A percentile compares a stretch with the other conserved stretches of the same genome.
phyloP scores from a whole-genome alignment of 331 rosid species.

The Saraca asoca region DNA sequence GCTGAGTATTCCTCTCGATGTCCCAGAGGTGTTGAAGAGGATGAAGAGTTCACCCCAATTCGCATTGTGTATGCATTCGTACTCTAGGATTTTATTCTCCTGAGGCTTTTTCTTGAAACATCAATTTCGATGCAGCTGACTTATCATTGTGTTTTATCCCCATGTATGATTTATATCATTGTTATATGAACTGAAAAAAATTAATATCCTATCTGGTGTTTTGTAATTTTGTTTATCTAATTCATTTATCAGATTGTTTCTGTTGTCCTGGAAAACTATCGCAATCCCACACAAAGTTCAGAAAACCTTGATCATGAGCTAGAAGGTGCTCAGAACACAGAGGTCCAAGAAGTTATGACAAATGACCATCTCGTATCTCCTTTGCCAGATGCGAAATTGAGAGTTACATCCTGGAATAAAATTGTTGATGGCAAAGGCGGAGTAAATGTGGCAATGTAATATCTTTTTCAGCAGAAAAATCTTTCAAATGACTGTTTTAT shows the following conservation, averaged over 20 bases:
- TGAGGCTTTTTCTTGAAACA: not conserved
- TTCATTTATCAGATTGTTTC: conserved; percentile 69
- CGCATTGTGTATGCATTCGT: conserved; percentile 16
- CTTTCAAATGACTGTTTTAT: conserved; percentile 19
- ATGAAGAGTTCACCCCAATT: not conserved
- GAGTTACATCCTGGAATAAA: conserved; percentile 65
- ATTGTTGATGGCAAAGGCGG: conserved; percentile 63
- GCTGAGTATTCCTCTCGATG: not conserved
- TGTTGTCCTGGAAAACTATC: conserved; percentile 85
- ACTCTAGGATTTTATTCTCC: not conserved
- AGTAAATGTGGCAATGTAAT: conserved; percentile 66
- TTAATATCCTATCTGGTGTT: conserved; percentile 23
- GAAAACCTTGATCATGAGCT: conserved; percentile 38
- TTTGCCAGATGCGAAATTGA: conserved; percentile 46
- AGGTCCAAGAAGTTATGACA: conserved; percentile 60
- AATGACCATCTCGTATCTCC: conserved; percentile 52
- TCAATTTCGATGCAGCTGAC: conserved; percentile 12
- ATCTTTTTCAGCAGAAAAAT: conserved; percentile 31
- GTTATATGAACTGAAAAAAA: conserved; percentile 22
- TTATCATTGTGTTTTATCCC: not conserved
- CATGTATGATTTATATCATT: not conserved
- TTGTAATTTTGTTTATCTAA: conserved; percentile 22
- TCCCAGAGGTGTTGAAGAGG: not conserved
- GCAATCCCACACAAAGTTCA: conserved; percentile 37
- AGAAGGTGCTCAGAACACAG: conserved; percentile 42